phyloP scores from a whole-genome alignment of 148 eudicot species.

The Fagopyrum esculentum region DNA sequence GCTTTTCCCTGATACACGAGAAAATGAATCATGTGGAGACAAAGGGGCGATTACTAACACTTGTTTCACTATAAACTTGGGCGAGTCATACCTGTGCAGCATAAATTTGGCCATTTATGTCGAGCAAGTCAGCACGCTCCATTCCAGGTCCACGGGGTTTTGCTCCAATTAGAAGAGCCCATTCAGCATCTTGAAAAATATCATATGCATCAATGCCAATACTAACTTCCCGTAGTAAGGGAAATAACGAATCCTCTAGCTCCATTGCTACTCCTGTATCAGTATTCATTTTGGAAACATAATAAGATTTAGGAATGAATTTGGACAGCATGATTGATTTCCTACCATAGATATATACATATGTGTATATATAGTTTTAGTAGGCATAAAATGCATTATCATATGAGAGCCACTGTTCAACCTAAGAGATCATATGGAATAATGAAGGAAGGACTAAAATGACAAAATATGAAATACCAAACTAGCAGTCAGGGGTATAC shows the following conservation, averaged over 20 bases:
- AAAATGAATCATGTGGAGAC: background rate
- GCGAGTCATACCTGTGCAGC: constrained; percentile 63
- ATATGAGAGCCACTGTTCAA: too few species aligned
- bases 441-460: background rate
- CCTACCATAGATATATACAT: background rate
- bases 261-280: constrained; percentile 97
- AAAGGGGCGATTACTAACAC: background rate
- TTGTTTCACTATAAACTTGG: background rate
- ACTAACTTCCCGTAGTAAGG: constrained; percentile 86
- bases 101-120: constrained; percentile 84
- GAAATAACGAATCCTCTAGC: constrained; percentile 88
- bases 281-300: background rate
- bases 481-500: background rate
- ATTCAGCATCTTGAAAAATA: constrained; percentile 84
- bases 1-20: constrained; percentile 73
- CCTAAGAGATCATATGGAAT: too few species aligned
- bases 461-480: background rate
- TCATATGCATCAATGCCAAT: constrained; percentile 92
- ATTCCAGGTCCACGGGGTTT: constrained; percentile 99
- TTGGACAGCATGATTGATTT: background rate
- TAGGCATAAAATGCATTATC: too few species aligned
- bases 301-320: background rate
- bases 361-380: too few species aligned
- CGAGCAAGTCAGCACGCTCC: constrained; percentile 91
- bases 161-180: constrained; percentile 98